Percentiles rank a stretch among this genome's conserved stretches.
Conservation (phyloP, 345 rosid genomes). For the Eucalyptus lansdowneana region DNA sequence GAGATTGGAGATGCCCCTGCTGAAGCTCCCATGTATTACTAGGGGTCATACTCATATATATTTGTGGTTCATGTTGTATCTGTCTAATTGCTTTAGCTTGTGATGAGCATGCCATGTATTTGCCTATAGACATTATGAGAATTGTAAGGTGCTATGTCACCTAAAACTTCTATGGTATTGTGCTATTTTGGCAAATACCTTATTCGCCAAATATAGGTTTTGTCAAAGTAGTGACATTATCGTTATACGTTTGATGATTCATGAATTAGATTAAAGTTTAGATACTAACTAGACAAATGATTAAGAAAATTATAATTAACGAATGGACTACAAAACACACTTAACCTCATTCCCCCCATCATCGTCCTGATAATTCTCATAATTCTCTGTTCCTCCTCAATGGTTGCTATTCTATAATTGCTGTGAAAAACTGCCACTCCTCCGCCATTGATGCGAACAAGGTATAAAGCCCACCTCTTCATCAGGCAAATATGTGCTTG, state of each 20-base stretch:
- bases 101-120: neutral
- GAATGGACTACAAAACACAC: neutral
- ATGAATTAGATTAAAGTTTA: neutral
- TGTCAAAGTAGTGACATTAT: neutral
- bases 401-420: neutral
- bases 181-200: neutral
- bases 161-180: neutral
- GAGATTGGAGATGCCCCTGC: neutral
- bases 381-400: neutral
- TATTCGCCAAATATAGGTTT: neutral
- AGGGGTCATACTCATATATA: neutral
- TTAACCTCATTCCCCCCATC: neutral
- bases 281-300: neutral
- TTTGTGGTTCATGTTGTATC: neutral
- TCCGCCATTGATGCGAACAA: neutral
- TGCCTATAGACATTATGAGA: neutral
- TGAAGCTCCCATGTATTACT: neutral
- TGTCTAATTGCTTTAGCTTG: neutral
- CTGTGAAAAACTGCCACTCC: neutral
- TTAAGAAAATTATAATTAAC: neutral
- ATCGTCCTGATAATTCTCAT: neutral
- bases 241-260: neutral
- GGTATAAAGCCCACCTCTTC: neutral
- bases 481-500: neutral
- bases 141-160: neutral